phyloP scores from a whole-genome alignment of 768 basidiomycete species.

The Gyrodon lividus region DNA sequence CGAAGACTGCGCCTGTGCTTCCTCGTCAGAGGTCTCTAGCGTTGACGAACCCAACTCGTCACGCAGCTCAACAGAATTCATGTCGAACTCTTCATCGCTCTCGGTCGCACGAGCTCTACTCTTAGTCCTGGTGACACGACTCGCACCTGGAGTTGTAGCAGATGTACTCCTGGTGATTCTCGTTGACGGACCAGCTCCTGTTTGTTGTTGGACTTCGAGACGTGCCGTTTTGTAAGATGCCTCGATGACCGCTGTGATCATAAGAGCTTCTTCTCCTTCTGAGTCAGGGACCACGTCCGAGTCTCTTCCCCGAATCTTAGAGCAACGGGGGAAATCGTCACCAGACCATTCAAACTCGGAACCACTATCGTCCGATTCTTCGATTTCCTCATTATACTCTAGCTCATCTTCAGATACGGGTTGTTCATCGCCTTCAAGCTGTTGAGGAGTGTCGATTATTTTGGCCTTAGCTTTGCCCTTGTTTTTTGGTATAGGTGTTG shows the following conservation, averaged over 20 bases:
- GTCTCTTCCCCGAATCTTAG: neutral
- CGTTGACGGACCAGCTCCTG: constrained; percentile 31
- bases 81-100: constrained; percentile 14
- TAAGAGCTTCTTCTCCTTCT: constrained; percentile 37
- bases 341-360: constrained; percentile 57
- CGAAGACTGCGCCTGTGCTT: constrained; percentile 9
- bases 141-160: constrained; percentile 39
- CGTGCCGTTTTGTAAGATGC: constrained; percentile 47
- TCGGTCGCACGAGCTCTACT: constrained; percentile 2
- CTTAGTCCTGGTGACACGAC: constrained; percentile 41
- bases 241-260: constrained; percentile 58
- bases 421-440: constrained; percentile 30
- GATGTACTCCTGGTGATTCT: constrained; percentile 21
- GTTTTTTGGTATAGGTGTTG: constrained; percentile 4
- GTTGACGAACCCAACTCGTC: constrained; percentile 10
- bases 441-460: constrained; percentile 25
- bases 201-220: constrained; percentile 26
- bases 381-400: constrained; percentile 41
- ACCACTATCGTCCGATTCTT: constrained; percentile 52
- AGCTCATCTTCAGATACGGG: constrained; percentile 35
- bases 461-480: constrained; percentile 31
- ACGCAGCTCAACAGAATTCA: constrained; percentile 1
- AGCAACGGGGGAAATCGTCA: constrained; percentile 1
- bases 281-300: constrained; percentile 32
- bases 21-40: constrained; percentile 14